These are phyloP conservation scores for Cyclotella distinguenda DNA, from an alignment of 108 stramenopile species.

Conservation along the genomic window DNA sequence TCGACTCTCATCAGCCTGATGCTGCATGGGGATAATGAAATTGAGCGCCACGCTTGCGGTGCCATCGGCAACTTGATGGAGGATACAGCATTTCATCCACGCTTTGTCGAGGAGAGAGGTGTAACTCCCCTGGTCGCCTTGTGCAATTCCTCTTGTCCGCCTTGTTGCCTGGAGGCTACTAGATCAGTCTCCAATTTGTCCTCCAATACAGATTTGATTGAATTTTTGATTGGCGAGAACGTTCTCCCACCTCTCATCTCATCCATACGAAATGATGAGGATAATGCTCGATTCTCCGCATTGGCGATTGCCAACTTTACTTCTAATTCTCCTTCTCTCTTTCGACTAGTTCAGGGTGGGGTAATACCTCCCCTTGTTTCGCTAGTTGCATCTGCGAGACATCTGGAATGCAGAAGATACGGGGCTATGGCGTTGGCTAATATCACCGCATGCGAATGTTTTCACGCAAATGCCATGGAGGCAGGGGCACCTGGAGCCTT, in stretches of 20 bases:
- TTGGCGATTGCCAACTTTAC: conserved; percentile 83
- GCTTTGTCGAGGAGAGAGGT: conserved; percentile 73
- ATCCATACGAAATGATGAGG: conserved; percentile 44
- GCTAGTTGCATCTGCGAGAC: conserved; percentile 29
- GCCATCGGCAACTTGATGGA: conserved; percentile 82
- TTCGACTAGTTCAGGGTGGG: conserved; percentile 81
- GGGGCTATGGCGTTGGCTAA: conserved; percentile 78
- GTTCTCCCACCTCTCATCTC: conserved; percentile 62
- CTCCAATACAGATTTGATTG: conserved; percentile 76
- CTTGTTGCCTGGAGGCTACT: conserved; percentile 63
- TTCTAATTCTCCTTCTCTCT: conserved; percentile 64
- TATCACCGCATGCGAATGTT: conserved; percentile 69
- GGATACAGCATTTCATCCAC: conserved; percentile 64
- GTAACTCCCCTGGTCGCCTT: conserved; percentile 68
- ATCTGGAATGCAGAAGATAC: conserved; percentile 45
- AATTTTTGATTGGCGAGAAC: conserved; percentile 60
- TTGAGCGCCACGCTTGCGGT: conserved; percentile 78
- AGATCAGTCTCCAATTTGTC: conserved; percentile 81
- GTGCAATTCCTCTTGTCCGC: conserved; percentile 49
- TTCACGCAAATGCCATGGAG: conserved; percentile 69
- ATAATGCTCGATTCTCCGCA: conserved; percentile 73
- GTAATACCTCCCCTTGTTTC: conserved; percentile 66
- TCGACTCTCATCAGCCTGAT: conserved; percentile 74
- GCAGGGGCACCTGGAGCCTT: conserved; percentile 66
- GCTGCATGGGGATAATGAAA: conserved; percentile 63